phyloP scores from a whole-genome alignment of 1,139 yeast genomes.

The Candida tropicalis region DNA sequence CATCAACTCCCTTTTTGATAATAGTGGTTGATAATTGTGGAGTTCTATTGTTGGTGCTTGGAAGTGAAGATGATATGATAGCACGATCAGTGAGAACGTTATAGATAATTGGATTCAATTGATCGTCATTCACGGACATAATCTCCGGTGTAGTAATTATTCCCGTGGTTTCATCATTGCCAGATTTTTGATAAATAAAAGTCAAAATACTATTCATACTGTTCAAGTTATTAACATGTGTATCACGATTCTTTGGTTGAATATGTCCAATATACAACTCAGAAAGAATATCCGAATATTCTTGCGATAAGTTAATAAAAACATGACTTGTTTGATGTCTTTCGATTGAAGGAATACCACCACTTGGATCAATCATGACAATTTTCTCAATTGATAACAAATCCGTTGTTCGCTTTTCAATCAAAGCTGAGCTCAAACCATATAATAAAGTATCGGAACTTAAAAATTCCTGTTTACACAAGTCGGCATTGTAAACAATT shows the following conservation, averaged over 20 bases:
- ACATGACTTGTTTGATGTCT: constrained; percentile 85
- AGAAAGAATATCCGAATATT: constrained; percentile 63
- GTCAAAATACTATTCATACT: constrained; percentile 51
- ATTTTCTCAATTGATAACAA: constrained; percentile 74
- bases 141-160: constrained; percentile 45
- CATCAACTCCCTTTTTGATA: constrained; percentile 74
- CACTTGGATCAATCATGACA: constrained; percentile 74
- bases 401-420: constrained; percentile 24
- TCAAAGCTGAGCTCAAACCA: constrained; percentile 30
- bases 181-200: constrained; percentile 31
- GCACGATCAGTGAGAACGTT: constrained; percentile 91
- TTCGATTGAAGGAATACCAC: constrained; percentile 90
- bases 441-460: constrained; percentile 37
- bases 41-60: constrained; percentile 67
- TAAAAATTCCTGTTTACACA: constrained; percentile 32
- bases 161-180: constrained; percentile 48
- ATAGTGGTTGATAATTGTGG: constrained; percentile 77
- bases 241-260: constrained; percentile 43
- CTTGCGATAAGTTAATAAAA: constrained; percentile 83
- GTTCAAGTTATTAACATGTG: constrained; percentile 56
- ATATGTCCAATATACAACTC: constrained; percentile 63
- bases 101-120: constrained; percentile 78
- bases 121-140: constrained; percentile 47
- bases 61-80: constrained; percentile 88
- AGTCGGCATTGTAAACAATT: constrained; percentile 44